phyloP scores from a whole-genome alignment of 495 filamentous ascomycete genomes.

The Parmelia sp. region DNA sequence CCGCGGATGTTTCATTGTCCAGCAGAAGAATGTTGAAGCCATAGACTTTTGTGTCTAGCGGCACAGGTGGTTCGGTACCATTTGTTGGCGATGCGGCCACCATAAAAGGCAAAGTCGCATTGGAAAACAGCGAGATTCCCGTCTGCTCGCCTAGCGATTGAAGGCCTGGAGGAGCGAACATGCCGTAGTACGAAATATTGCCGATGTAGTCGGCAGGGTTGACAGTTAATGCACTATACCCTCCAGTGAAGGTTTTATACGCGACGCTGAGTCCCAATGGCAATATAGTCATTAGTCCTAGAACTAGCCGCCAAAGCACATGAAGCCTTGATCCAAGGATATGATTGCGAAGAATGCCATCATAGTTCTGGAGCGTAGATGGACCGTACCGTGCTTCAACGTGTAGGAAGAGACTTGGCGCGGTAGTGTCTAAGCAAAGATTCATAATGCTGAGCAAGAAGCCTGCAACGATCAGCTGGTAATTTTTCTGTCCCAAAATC shows the following conservation, averaged over 20 bases:
- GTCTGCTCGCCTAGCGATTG: constrained; percentile 13
- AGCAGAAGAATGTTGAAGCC: constrained; percentile 22
- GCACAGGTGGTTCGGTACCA: constrained; percentile 14
- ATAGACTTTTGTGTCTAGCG: constrained; percentile 3
- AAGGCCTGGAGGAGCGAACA: constrained; percentile 19
- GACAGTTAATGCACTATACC: constrained; percentile 6
- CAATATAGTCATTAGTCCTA: constrained; percentile 7
- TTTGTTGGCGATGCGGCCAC: neutral
- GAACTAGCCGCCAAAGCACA: constrained; percentile 9
- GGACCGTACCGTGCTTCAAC: constrained; percentile 18
- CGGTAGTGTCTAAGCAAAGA: constrained; percentile 8
- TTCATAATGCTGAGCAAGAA: constrained; percentile 24
- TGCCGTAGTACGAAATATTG: constrained; percentile 16
- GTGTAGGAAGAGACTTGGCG: constrained; percentile 14
- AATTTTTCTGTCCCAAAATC: constrained; percentile 13
- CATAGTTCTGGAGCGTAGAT: constrained; percentile 22
- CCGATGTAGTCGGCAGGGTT: neutral
- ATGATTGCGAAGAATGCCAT: constrained; percentile 21
- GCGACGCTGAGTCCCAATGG: constrained; percentile 21
- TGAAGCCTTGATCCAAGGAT: constrained; percentile 1
- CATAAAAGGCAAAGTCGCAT: constrained; percentile 20
- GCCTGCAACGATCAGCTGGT: constrained; percentile 21
- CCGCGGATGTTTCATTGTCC: constrained; percentile 12
- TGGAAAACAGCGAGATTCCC: constrained; percentile 21
- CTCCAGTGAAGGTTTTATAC: constrained; percentile 21